A percentile compares a stretch with the other conserved stretches of the same genome.
Evolutionary conservation across 2,329 filamentous ascomycete species (phyloP).

Genomic region (Parastagonospora avenae): DNA sequence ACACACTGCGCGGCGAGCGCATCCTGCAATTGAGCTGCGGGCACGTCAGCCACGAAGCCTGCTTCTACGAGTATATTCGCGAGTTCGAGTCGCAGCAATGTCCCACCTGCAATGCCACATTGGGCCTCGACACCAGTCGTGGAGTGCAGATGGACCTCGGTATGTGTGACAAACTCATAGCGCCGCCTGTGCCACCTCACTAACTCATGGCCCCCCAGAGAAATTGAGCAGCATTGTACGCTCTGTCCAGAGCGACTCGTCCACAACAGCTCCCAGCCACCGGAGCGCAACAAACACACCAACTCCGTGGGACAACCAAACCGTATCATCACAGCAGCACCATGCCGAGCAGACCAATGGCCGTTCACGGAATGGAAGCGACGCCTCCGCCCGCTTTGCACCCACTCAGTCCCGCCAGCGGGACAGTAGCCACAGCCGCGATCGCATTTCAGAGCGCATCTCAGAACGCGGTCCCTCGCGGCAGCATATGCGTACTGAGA

Average conservation of each 20-base stretch:
- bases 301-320: slow-evolving; percentile 69
- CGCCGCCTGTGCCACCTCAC: slow-evolving; percentile 13
- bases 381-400: slow-evolving; percentile 38
- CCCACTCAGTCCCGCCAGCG: slow-evolving; percentile 35
- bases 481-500: slow-evolving; percentile 76
- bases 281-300: slow-evolving; percentile 62
- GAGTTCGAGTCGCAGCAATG: slow-evolving; percentile 94
- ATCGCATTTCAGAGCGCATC: slow-evolving; percentile 42
- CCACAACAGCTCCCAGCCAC: slow-evolving; percentile 22
- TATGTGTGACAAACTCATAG: slow-evolving; percentile 51
- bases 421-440: slow-evolving; percentile 48
- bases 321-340: slow-evolving; percentile 52
- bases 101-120: slow-evolving; percentile 87
- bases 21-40: slow-evolving; percentile 94
- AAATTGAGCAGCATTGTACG: slow-evolving; percentile 94
- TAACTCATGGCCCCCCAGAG: slow-evolving; percentile 61
- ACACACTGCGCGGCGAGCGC: slow-evolving; percentile 90
- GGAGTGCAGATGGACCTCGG: slow-evolving; percentile 92
- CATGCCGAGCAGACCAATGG: slow-evolving; percentile 48
- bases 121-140: slow-evolving; percentile 89
- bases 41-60: slow-evolving; percentile 97
- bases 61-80: slow-evolving; percentile 97
- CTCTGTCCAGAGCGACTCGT: slow-evolving; percentile 72
- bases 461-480: slow-evolving; percentile 48
- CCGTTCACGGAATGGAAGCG: slow-evolving; percentile 41